Conservation (phyloP, 331 rosid species). For the Malus hybrid region DNA sequence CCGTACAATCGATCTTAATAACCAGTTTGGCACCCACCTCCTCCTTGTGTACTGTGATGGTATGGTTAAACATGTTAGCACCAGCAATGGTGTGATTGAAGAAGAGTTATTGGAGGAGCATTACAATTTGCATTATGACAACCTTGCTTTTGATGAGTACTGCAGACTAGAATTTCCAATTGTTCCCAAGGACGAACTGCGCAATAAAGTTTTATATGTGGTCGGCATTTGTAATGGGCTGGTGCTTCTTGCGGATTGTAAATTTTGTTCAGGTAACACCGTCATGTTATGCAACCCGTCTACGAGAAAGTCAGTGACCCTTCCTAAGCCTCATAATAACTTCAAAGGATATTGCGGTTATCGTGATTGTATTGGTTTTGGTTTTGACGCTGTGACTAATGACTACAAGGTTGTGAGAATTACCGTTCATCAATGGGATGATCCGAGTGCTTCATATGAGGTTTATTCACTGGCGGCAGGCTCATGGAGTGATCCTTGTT, state of each 20-base stretch:
- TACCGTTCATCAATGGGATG: neutral
- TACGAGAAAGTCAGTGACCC: conserved; percentile 10
- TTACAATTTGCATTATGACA: neutral
- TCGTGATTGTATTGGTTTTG: neutral
- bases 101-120: neutral
- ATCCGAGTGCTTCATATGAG: conserved; percentile 1
- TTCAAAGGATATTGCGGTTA: too few species aligned
- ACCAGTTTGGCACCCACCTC: neutral
- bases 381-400: neutral
- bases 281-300: conserved; percentile 20
- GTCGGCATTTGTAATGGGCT: conserved; percentile 19
- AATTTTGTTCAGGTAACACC: neutral
- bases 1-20: neutral
- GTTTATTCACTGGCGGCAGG: conserved; percentile 22
- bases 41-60: neutral
- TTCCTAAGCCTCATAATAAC: conserved; percentile 1
- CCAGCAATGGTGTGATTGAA: neutral
- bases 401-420: conserved; percentile 22
- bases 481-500: conserved; percentile 9
- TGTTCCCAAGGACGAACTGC: neutral
- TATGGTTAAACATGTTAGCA: too few species aligned
- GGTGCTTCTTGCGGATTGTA: conserved; percentile 3
- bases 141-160: neutral
- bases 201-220: neutral
- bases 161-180: conserved; percentile 3